phyloP scores from a whole-genome alignment of 805 yeast species.

The Saccharomycopsis vini region DNA sequence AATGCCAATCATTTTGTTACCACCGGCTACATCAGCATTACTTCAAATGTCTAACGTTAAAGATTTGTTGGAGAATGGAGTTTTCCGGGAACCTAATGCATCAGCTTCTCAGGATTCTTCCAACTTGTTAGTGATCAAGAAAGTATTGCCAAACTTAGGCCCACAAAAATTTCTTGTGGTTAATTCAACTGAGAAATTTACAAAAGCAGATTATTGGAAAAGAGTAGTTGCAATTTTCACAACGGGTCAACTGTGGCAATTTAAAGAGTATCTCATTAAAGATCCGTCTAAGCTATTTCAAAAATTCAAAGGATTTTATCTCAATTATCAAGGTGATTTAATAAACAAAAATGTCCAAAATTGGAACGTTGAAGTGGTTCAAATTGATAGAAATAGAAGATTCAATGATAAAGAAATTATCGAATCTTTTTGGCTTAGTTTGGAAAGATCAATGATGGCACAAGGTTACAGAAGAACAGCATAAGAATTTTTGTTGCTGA shows the following conservation, averaged over 20 bases:
- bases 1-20: constrained; percentile 66
- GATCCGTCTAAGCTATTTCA: constrained; percentile 77
- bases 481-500: too few species aligned
- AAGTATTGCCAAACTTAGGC: constrained; percentile 49
- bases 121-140: constrained; percentile 41
- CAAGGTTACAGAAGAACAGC: constrained; percentile 56
- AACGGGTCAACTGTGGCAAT: constrained; percentile 97
- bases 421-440: constrained; percentile 73
- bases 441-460: constrained; percentile 64
- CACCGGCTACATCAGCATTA: constrained; percentile 73
- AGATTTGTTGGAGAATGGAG: constrained; percentile 65
- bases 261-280: constrained; percentile 74
- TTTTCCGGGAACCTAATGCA: constrained; percentile 43
- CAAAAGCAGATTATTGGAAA: constrained; percentile 96
- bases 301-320: constrained; percentile 72
- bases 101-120: constrained; percentile 26
- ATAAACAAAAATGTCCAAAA: constrained; percentile 66
- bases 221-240: constrained; percentile 92
- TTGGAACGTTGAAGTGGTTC: constrained; percentile 83
- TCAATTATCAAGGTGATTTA: constrained; percentile 69
- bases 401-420: constrained; percentile 85
- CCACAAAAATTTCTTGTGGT: constrained; percentile 68
- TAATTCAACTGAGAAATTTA: constrained; percentile 76
- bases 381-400: constrained; percentile 71
- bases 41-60: constrained; percentile 57